phyloP scores from a whole-genome alignment of 768 basidiomycete genomes.

The Lactarius akahatsu region DNA sequence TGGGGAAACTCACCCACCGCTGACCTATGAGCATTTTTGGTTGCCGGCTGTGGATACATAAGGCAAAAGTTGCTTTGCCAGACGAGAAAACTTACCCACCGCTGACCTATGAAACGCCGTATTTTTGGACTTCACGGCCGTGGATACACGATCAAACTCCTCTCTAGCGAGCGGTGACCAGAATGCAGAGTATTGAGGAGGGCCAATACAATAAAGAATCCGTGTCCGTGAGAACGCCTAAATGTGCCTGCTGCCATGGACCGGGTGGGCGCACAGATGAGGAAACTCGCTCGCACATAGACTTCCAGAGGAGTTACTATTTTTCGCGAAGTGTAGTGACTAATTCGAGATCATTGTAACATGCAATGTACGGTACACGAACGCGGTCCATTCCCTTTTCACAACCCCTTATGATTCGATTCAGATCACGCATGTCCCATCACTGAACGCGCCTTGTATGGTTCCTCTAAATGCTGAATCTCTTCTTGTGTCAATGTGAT shows the following conservation, averaged over 20 bases:
- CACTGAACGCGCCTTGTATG: slow-evolving; percentile 26
- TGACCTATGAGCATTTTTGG: too few relatives aligned
- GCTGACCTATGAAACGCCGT: slow-evolving; percentile 12
- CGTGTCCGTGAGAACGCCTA: too few relatives aligned
- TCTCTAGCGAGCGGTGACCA: background rate
- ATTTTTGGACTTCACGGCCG: slow-evolving; percentile 9
- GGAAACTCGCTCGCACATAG: background rate
- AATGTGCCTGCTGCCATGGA: slow-evolving; percentile 6
- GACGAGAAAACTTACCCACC: background rate
- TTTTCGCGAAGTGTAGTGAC: background rate
- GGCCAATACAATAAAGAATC: background rate
- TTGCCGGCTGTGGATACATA: too few relatives aligned
- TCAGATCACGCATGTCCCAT: background rate
- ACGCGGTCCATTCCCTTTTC: background rate
- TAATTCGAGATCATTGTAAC: background rate
- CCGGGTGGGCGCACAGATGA: background rate
- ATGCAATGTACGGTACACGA: too few relatives aligned
- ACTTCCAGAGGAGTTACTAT: slow-evolving; percentile 4
- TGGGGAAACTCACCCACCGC: too few relatives aligned
- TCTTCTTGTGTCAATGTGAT: slow-evolving; percentile 21
- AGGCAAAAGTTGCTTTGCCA: background rate
- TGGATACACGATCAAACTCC: slow-evolving; percentile 14
- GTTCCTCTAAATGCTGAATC: slow-evolving; percentile 24
- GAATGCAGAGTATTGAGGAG: background rate
- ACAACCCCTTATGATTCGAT: background rate